Evolutionary conservation across 2,329 filamentous ascomycete species (phyloP).

Genomic region (Trichoderma harzianum): DNA sequence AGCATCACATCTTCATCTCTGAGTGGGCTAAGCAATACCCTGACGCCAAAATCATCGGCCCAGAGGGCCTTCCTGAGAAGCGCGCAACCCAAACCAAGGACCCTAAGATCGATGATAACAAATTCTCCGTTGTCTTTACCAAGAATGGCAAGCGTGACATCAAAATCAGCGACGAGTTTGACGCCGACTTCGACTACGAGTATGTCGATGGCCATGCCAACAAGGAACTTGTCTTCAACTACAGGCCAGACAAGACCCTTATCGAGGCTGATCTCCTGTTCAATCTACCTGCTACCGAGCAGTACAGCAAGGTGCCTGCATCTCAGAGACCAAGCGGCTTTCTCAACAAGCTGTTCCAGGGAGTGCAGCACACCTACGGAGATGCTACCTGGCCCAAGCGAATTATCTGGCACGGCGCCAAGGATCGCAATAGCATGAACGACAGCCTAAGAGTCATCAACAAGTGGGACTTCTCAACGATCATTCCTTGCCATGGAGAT

Average conservation of each 20-base stretch:
- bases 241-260: slow-evolving; percentile 73
- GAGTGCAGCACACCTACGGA: slow-evolving; percentile 60
- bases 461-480: slow-evolving; percentile 76
- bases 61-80: slow-evolving; percentile 80
- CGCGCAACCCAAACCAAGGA: slow-evolving; percentile 51
- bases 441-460: slow-evolving; percentile 66
- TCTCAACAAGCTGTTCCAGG: slow-evolving; percentile 43
- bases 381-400: slow-evolving; percentile 73
- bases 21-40: slow-evolving; percentile 81
- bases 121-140: slow-evolving; percentile 67
- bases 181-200: slow-evolving; percentile 80
- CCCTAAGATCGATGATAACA: slow-evolving; percentile 45
- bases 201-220: slow-evolving; percentile 78
- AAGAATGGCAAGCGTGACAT: slow-evolving; percentile 49
- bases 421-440: slow-evolving; percentile 66
- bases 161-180: slow-evolving; percentile 72
- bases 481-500: slow-evolving; percentile 94
- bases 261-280: slow-evolving; percentile 91
- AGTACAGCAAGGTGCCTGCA: slow-evolving; percentile 68
- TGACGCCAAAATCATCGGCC: slow-evolving; percentile 73
- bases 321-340: slow-evolving; percentile 31
- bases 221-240: slow-evolving; percentile 83
- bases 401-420: slow-evolving; percentile 74
- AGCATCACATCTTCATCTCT: slow-evolving; percentile 93
- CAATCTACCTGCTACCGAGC: slow-evolving; percentile 83